phyloP scores from a whole-genome alignment of 108 stramenopile species.

The Craspedostauros australis region DNA sequence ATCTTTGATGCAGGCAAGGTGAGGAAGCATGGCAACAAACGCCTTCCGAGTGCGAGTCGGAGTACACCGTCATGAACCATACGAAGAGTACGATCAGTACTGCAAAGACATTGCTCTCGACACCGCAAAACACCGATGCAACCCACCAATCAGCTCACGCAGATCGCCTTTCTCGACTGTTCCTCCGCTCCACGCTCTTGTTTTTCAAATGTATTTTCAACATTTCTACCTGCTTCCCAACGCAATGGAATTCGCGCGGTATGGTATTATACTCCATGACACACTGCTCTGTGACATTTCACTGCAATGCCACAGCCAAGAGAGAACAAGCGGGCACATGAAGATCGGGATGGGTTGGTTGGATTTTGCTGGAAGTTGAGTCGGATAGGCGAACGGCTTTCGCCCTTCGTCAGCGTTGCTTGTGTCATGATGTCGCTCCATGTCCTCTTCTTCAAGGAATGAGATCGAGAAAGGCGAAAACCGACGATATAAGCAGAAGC shows the following conservation, averaged over 20 bases:
- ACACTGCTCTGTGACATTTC: background rate
- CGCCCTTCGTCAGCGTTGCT: conserved; percentile 51
- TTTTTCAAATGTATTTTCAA: background rate
- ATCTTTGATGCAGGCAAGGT: conserved; percentile 59
- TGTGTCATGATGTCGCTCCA: conserved; percentile 65
- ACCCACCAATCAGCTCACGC: too few relatives aligned
- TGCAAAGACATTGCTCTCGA: too few relatives aligned
- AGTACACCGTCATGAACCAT: too few relatives aligned
- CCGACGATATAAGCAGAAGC: too few relatives aligned
- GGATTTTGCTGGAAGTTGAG: conserved; percentile 70
- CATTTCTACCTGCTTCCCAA: background rate
- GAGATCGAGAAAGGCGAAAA: too few relatives aligned
- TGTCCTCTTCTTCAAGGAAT: conserved; percentile 47
- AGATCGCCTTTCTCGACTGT: too few relatives aligned
- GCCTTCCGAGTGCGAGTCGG: background rate
- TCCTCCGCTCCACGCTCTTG: background rate
- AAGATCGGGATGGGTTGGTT: conserved; percentile 41
- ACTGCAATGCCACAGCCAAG: background rate
- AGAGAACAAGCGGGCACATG: conserved; percentile 13
- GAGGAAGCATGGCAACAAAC: background rate
- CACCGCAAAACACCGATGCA: too few relatives aligned
- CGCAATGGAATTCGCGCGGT: background rate
- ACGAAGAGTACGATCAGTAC: too few relatives aligned
- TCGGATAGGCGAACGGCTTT: conserved; percentile 64
- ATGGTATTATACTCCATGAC: background rate